Evolutionary conservation across 225 moss, liverwort and hornwort species (phyloP), one percentile per base, ranked within the genome.

Genomic region (Polytrichum formosum): DNA sequence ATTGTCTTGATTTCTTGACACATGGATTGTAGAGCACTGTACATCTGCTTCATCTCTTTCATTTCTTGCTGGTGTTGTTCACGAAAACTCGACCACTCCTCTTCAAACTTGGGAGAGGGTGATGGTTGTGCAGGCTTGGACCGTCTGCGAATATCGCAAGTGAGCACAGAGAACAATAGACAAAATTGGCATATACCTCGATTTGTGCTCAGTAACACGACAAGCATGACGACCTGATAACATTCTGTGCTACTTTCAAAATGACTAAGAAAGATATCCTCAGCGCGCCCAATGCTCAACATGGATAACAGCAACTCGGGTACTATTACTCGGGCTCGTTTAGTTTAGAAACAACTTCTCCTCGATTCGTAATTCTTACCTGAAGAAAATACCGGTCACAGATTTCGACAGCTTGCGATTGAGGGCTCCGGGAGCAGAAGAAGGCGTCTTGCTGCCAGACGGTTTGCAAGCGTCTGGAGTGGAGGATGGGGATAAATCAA

Each of bases 41-140:
- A 87, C 87, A 87, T 87, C 68, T 87, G 77, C 71, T 84, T 87
- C 87, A 87, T 87, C 84, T 87, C 87, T 67, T 77, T 87, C 87
- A 87, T 84, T 33, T 87, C 87, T 63, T 87, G 87, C 69, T 82
- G 81, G 73, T 87, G 87, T 22, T 87, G 84, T 65, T 87, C 87
- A 63, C 87, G 81, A 61, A 87, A 87, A 68, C 76, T 84, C 10
- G 87, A 84, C 87, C 87, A 87, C 55, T 84, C 81, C 70, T 79
- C 81, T 70, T 84, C 77, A 35, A 84, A 75, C 53, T 74, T 77
- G 28, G 87, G 84, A 5, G 86, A 76, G 28, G 87, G 56, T 6
- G 74, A 28, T 1, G 79, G 74, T 5, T 84, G 74, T 23, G 78
- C 28, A 13, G 87, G 78, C 56, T 84, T 87, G 21, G 78, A 70